phyloP scores from a whole-genome alignment of 805 yeast genomes.

The Isabelozyma pseudorhagii region DNA sequence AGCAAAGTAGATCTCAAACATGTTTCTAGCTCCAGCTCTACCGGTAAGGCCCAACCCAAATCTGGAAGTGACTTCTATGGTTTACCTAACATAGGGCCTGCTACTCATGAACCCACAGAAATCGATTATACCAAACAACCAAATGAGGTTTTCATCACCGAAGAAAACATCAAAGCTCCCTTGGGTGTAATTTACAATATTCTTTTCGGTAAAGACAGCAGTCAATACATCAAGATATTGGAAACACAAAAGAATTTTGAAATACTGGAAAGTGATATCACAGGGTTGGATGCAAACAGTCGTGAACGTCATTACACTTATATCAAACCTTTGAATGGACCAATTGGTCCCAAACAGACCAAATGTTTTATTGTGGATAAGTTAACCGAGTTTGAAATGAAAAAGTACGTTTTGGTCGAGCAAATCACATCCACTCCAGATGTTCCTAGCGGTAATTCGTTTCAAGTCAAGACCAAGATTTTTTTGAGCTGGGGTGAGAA shows the following conservation, averaged over 20 bases:
- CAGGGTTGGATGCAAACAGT: slow-evolving; percentile 18
- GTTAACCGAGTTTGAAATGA: slow-evolving; percentile 50
- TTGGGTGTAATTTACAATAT: slow-evolving; percentile 56
- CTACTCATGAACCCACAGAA: slow-evolving; percentile 50
- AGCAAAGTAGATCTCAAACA: neutral
- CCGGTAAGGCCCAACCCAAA: neutral
- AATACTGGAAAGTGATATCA: slow-evolving; percentile 45
- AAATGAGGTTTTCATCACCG: slow-evolving; percentile 54
- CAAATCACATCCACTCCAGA: slow-evolving; percentile 72
- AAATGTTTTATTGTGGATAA: slow-evolving; percentile 61
- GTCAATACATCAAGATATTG: slow-evolving; percentile 42
- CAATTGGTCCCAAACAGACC: slow-evolving; percentile 79
- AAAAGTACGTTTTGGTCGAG: slow-evolving; percentile 44
- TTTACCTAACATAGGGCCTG: slow-evolving; percentile 41
- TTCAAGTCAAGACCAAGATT: slow-evolving; percentile 56
- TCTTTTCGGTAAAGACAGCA: slow-evolving; percentile 60
- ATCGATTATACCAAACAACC: slow-evolving; percentile 40
- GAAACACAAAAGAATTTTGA: slow-evolving; percentile 64
- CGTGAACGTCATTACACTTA: slow-evolving; percentile 52
- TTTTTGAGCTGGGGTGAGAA: slow-evolving; percentile 61
- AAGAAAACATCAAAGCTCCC: slow-evolving; percentile 58
- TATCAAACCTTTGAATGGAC: slow-evolving; percentile 59
- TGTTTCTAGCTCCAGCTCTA: neutral
- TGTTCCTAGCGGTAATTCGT: slow-evolving; percentile 76
- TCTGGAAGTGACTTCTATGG: slow-evolving; percentile 23